Conservation (phyloP, 768 basidiomycete genomes). For the Termitomyces sp. region DNA sequence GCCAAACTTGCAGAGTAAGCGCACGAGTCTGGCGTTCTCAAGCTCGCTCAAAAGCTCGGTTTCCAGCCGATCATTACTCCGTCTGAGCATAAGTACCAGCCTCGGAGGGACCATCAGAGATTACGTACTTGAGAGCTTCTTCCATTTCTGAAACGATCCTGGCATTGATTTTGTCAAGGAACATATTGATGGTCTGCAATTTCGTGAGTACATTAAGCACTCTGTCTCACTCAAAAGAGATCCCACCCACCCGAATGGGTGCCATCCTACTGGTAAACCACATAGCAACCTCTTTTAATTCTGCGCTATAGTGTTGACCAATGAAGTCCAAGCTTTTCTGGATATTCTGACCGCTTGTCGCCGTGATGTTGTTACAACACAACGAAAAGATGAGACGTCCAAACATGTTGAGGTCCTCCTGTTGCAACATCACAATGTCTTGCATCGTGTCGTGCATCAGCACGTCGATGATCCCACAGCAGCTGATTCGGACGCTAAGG, state of each 20-base stretch:
- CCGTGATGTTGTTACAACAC: conserved; percentile 62
- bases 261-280: too few species aligned
- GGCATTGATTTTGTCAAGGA: too few species aligned
- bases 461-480: conserved; percentile 85
- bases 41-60: too few species aligned
- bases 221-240: conserved; percentile 37
- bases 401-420: too few species aligned
- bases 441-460: too few species aligned
- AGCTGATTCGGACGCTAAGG: conserved; percentile 70
- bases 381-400: conserved; percentile 80
- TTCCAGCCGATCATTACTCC: too few species aligned
- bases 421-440: too few species aligned
- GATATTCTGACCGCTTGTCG: conserved; percentile 55
- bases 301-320: conserved; percentile 66
- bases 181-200: conserved; percentile 69
- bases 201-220: background rate
- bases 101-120: background rate
- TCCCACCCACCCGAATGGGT: too few species aligned
- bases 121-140: conserved; percentile 67
- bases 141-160: conserved; percentile 87
- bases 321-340: conserved; percentile 74
- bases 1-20: conserved; percentile 88
- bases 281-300: conserved; percentile 75
- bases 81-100: background rate
- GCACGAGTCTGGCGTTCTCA: too few species aligned